Evolutionary conservation across 2,329 filamentous ascomycete species (phyloP).

Genomic region (Trichoderma sp.): DNA sequence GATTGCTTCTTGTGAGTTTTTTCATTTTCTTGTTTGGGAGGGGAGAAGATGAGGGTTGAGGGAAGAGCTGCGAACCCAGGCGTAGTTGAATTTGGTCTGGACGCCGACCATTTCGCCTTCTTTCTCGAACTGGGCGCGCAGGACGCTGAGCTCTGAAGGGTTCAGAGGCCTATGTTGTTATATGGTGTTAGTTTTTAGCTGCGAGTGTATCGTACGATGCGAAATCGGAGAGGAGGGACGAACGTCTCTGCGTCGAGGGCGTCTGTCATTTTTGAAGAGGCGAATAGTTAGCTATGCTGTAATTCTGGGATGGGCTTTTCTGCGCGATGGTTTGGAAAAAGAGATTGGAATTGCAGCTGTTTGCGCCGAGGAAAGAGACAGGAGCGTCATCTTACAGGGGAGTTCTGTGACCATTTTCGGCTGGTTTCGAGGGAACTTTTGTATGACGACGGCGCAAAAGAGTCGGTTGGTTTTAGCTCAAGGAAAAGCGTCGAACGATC

Average conservation of each 20-base stretch:
- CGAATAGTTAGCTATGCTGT: neutral
- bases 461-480: neutral
- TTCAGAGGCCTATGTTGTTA: slow-evolving; percentile 69
- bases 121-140: slow-evolving; percentile 93
- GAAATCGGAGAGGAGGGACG: slow-evolving; percentile 28
- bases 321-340: slow-evolving; percentile 4
- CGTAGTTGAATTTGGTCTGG: slow-evolving; percentile 99
- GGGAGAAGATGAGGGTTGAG: no score
- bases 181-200: neutral
- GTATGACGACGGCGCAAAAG: slow-evolving; percentile 5
- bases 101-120: slow-evolving; percentile 96
- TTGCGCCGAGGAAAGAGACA: neutral
- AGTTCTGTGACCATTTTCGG: slow-evolving; percentile 46
- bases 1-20: neutral
- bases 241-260: slow-evolving; percentile 96
- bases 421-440: neutral
- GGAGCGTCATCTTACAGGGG: slow-evolving; percentile 42
- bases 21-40: neutral
- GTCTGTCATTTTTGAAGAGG: slow-evolving; percentile 52
- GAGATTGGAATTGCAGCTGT: neutral
- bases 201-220: neutral
- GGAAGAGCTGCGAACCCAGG: slow-evolving; percentile 66
- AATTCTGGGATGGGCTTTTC: neutral
- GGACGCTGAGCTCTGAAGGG: slow-evolving; percentile 85
- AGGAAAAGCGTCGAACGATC: neutral